These are phyloP conservation scores for Infundibulicybe gibba DNA, from an alignment of 768 basidiomycete genomes.

Conservation along the genomic window DNA sequence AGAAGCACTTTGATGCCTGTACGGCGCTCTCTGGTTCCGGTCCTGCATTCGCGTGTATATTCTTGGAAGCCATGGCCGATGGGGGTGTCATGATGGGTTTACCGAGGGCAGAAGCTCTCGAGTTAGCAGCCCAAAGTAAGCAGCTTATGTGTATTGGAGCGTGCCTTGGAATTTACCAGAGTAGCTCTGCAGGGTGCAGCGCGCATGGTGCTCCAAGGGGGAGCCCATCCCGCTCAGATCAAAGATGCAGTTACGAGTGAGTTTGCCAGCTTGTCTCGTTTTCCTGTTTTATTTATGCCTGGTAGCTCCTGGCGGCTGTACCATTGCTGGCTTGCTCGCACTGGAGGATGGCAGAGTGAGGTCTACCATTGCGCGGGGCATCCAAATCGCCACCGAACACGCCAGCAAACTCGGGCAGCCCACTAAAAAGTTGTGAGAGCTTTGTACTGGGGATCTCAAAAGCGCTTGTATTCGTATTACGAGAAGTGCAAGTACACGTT, in stretches of 20 bases:
- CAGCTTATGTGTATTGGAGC: background rate
- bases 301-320: conserved; percentile 94
- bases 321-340: conserved; percentile 93
- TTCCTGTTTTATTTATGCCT: background rate
- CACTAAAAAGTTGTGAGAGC: conserved; percentile 35
- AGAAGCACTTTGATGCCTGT: conserved; percentile 98
- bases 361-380: conserved; percentile 91
- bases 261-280: conserved; percentile 20
- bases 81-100: conserved; percentile 99
- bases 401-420: conserved; percentile 82
- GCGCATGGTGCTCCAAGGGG: conserved; percentile 87
- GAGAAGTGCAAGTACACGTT: background rate
- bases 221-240: conserved; percentile 92
- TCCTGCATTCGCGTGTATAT: conserved; percentile 94
- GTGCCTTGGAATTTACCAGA: conserved; percentile 4
- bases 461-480: background rate
- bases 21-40: conserved; percentile 96
- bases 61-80: conserved; percentile 98
- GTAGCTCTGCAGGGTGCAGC: conserved; percentile 94
- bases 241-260: conserved; percentile 97
- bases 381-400: conserved; percentile 90
- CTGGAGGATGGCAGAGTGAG: conserved; percentile 93
- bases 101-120: conserved; percentile 88
- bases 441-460: no score
- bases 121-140: conserved; percentile 93